phyloP scores from a whole-genome alignment of 768 basidiomycete species.

The Amanita exitialis region DNA sequence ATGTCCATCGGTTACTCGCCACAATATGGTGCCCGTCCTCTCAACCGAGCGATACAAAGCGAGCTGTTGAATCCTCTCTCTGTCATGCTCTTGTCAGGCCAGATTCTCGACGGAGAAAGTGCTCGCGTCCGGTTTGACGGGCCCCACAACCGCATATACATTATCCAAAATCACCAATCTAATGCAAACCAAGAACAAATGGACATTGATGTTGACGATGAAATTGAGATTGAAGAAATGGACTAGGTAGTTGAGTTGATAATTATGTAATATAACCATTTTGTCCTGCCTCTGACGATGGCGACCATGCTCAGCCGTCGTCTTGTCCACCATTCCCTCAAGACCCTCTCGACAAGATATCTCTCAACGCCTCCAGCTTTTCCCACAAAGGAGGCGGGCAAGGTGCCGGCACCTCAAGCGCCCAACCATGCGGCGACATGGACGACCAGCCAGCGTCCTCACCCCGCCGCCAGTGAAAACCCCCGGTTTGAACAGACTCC shows the following conservation, averaged over 20 bases:
- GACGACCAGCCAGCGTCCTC: conserved; percentile 74
- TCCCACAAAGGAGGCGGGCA: conserved; percentile 16
- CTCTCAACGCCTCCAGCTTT: conserved; percentile 16
- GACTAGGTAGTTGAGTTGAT: conserved; percentile 26
- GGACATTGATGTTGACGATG: too few relatives aligned
- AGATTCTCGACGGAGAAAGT: conserved; percentile 72
- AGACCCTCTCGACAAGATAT: conserved; percentile 17
- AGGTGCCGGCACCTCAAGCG: conserved; percentile 49
- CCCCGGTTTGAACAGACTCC: conserved; percentile 91
- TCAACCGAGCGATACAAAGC: conserved; percentile 85
- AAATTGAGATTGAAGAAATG: conserved; percentile 69
- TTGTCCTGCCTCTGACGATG: background rate
- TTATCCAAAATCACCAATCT: conserved; percentile 70
- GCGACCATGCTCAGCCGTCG: conserved; percentile 31
- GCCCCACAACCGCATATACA: conserved; percentile 64
- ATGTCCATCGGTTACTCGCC: conserved; percentile 71
- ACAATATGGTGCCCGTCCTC: conserved; percentile 83
- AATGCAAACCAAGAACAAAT: too few relatives aligned
- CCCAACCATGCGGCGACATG: conserved; percentile 80
- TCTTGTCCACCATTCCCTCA: conserved; percentile 21
- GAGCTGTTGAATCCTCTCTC: conserved; percentile 91
- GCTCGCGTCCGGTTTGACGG: conserved; percentile 69
- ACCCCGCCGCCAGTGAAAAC: conserved; percentile 45
- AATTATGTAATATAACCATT: background rate
- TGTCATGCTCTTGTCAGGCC: conserved; percentile 72